Evolutionary conservation across 208 protist genomes (phyloP), one percentile per base, ranked within the genome.

Genomic region (Giardia duodenalis): DNA sequence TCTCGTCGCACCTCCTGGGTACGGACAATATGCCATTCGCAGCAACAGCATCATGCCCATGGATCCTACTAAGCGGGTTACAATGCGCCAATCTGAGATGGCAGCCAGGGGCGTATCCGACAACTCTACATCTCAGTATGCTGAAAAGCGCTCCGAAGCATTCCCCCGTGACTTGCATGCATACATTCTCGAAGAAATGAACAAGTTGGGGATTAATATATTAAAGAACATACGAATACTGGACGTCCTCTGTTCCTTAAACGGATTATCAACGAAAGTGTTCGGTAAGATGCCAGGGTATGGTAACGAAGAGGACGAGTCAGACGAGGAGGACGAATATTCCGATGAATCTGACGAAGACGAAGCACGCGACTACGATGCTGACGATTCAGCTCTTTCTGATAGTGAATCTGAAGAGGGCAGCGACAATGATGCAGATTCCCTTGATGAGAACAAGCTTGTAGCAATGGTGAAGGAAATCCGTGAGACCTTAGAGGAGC

Each of bases 151-250:
- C 0, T 43, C 43, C n/a, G 88, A 91, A 48, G 2, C 10, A 1
- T 91, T 47, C 44, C 88, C 88, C 10, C 0, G 39, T 19, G 88
- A 91, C 45, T 47, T 91, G 10, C 88, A 91, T n/a, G 45, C 42
- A 67, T 1, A 22, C 10, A 91, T 91, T 48, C 44, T 47, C 2
- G 45, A 91, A 42, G 1, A 2, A 2, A 46, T 91, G n/a, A 42
- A 1, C 0, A 22, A 47, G 2, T 1, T 47, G 4, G 88, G 88
- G 2, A 45, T 91, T 42, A 91, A 91, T 48, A 45, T 91, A 19
- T 1, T 47, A 47, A 2, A 91, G 45, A 91, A 91, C 45, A 45
- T 91, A 42, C n/a, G 45, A n/a, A 91, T 91, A 19, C 2, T 91
- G 0, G 88, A 91, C 45, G 88, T 91, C n/a, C 47, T 91, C n/a